These are phyloP conservation scores for Colletotrichum aenigma DNA, from an alignment of 2,329 filamentous ascomycete genomes.

Conservation along the genomic window DNA sequence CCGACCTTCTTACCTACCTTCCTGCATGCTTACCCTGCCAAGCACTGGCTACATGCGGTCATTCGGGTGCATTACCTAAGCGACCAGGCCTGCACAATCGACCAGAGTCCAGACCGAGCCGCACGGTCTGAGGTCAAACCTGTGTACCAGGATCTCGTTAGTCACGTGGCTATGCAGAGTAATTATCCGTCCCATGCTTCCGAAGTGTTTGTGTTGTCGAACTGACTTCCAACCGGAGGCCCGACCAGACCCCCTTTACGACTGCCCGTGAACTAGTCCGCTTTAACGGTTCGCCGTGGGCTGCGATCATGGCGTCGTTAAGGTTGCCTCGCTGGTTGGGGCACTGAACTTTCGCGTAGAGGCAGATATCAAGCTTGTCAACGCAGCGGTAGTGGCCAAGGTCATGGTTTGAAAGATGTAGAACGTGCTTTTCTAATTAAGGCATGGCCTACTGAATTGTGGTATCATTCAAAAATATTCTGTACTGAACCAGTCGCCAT, in stretches of 20 bases:
- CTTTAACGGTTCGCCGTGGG: background rate
- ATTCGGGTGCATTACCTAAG: background rate
- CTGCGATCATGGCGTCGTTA: constrained; percentile 7
- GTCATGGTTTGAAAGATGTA: background rate
- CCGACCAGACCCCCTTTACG: constrained; percentile 13
- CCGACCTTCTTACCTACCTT: background rate
- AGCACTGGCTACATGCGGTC: background rate
- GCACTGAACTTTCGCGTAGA: background rate
- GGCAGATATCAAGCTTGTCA: background rate
- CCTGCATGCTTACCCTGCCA: background rate
- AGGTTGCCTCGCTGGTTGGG: background rate
- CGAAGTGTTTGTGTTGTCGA: background rate
- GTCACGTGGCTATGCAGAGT: background rate
- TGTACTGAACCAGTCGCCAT: constrained; percentile 16
- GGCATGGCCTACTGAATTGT: constrained; percentile 1
- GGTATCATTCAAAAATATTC: constrained; percentile 16
- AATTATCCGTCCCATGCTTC: background rate
- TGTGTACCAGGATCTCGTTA: background rate
- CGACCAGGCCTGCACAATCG: background rate
- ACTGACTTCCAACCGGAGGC: constrained; percentile 8
- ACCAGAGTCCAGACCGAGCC: background rate
- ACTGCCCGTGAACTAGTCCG: constrained; percentile 7
- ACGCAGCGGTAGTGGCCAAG: background rate
- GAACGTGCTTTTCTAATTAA: constrained; percentile 5
- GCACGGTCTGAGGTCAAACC: background rate